These are phyloP conservation scores for Ramaria rubella DNA, from an alignment of 768 basidiomycete genomes.

Conservation along the genomic window DNA sequence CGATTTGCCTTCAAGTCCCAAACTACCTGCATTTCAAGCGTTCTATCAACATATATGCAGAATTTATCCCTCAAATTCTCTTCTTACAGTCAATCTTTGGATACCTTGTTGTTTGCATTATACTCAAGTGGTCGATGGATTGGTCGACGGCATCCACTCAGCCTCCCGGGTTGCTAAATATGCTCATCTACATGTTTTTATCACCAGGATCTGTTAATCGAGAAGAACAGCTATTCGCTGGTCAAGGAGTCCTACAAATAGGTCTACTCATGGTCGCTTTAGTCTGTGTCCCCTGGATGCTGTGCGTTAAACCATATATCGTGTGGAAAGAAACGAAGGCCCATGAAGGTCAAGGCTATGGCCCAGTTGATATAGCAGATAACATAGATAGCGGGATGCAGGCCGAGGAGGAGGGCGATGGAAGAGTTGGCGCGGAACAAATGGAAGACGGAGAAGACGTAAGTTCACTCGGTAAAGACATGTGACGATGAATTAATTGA, in stretches of 20 bases:
- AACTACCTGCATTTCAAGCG: constrained; percentile 95
- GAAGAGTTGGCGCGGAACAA: constrained; percentile 65
- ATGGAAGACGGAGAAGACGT: constrained; percentile 68
- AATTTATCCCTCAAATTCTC: constrained; percentile 95
- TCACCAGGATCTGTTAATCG: constrained; percentile 75
- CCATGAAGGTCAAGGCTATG: constrained; percentile 79
- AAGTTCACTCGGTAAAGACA: constrained; percentile 26
- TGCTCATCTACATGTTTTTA: constrained; percentile 96
- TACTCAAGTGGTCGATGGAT: constrained; percentile 96
- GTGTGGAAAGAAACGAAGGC: constrained; percentile 84
- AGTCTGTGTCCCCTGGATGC: constrained; percentile 92
- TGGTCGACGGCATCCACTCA: constrained; percentile 64
- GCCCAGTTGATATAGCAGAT: constrained; percentile 55
- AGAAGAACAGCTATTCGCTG: constrained; percentile 68
- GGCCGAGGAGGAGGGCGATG: constrained; percentile 78
- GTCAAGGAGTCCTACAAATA: constrained; percentile 81
- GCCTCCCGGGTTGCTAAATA: constrained; percentile 89
- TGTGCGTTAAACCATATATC: constrained; percentile 87
- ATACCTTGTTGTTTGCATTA: constrained; percentile 86
- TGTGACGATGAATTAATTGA: constrained; percentile 4
- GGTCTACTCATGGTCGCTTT: constrained; percentile 70
- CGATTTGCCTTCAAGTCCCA: constrained; percentile 89
- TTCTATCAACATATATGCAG: constrained; percentile 78
- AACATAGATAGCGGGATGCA: constrained; percentile 53
- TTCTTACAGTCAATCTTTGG: constrained; percentile 98